Conservation (phyloP, 768 basidiomycete genomes). For the Tylopilus subfusipes region DNA sequence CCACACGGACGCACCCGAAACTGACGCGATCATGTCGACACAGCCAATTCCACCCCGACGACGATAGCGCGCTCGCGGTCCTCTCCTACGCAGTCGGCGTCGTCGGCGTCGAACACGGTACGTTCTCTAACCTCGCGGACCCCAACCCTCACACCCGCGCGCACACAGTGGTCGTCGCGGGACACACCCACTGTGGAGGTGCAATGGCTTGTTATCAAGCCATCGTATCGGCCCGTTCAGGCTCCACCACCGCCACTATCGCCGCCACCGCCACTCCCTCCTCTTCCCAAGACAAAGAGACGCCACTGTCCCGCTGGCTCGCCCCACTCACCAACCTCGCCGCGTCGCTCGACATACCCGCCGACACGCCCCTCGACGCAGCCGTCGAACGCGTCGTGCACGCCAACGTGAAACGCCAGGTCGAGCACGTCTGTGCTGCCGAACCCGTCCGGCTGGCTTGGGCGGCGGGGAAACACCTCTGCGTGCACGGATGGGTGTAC, state of each 20-base stretch:
- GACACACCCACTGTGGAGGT: conserved; percentile 83
- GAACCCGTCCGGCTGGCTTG: conserved; percentile 47
- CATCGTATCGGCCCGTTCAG: conserved; percentile 13
- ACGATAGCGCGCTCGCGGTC: conserved; percentile 68
- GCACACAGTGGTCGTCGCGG: conserved; percentile 74
- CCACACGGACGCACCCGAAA: not conserved
- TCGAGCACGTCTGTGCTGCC: conserved; percentile 47
- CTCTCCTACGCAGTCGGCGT: conserved; percentile 69
- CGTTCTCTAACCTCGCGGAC: conserved; percentile 25
- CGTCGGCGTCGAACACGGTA: conserved; percentile 77
- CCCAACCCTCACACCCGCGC: not conserved
- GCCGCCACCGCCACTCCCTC: not conserved
- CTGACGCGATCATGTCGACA: too few species aligned
- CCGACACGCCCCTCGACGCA: conserved; percentile 28
- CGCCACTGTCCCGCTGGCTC: conserved; percentile 68
- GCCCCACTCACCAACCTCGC: conserved; percentile 55
- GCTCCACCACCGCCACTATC: not conserved
- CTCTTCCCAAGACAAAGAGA: not conserved
- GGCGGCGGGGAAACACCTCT: conserved; percentile 38
- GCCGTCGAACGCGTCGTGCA: conserved; percentile 49
- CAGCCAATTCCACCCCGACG: conserved; percentile 72
- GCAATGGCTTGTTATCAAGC: conserved; percentile 53
- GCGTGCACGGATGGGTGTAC: conserved; percentile 76
- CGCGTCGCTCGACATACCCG: conserved; percentile 42
- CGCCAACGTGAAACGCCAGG: conserved; percentile 58